Conservation (phyloP, 108 stramenopile genomes). For the Nitzschia palea region DNA sequence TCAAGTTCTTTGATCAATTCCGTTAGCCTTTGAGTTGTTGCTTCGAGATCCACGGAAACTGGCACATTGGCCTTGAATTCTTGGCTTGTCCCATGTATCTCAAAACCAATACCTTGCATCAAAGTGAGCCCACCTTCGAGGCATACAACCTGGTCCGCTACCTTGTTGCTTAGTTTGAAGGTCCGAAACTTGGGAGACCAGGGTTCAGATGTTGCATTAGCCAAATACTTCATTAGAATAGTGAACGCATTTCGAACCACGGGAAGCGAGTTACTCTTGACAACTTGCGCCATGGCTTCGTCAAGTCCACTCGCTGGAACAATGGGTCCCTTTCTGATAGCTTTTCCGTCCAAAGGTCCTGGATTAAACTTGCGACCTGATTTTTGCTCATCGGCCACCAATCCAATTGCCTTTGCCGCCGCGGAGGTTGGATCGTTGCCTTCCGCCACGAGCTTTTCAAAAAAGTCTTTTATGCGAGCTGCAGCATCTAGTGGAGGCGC, state of each 20-base stretch:
- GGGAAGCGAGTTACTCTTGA: slow-evolving; percentile 30
- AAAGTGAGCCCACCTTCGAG: slow-evolving; percentile 52
- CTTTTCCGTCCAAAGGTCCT: slow-evolving; percentile 21
- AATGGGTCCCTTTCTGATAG: neutral
- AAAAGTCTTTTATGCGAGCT: slow-evolving; percentile 45
- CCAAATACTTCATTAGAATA: slow-evolving; percentile 62
- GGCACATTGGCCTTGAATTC: slow-evolving; percentile 69
- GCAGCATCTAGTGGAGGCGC: slow-evolving; percentile 27
- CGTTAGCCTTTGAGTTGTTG: neutral
- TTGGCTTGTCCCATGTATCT: slow-evolving; percentile 47
- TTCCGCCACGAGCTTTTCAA: slow-evolving; percentile 39
- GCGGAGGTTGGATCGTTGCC: slow-evolving; percentile 56
- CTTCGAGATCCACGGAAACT: slow-evolving; percentile 34
- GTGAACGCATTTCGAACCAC: slow-evolving; percentile 27
- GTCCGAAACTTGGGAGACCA: slow-evolving; percentile 63
- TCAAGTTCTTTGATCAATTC: slow-evolving; percentile 8
- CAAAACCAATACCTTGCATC: slow-evolving; percentile 55
- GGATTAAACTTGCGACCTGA: neutral
- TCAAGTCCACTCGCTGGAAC: slow-evolving; percentile 10
- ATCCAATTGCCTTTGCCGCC: slow-evolving; percentile 51
- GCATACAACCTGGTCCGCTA: slow-evolving; percentile 68
- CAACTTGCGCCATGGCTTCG: slow-evolving; percentile 15
- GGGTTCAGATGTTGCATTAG: slow-evolving; percentile 58
- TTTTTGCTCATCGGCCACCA: slow-evolving; percentile 32
- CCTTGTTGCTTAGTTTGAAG: slow-evolving; percentile 68